Percentiles rank a stretch among this genome's conserved stretches.
phyloP scores from a whole-genome alignment of 2,329 filamentous ascomycete species.

The Fusarium cicatricum region DNA sequence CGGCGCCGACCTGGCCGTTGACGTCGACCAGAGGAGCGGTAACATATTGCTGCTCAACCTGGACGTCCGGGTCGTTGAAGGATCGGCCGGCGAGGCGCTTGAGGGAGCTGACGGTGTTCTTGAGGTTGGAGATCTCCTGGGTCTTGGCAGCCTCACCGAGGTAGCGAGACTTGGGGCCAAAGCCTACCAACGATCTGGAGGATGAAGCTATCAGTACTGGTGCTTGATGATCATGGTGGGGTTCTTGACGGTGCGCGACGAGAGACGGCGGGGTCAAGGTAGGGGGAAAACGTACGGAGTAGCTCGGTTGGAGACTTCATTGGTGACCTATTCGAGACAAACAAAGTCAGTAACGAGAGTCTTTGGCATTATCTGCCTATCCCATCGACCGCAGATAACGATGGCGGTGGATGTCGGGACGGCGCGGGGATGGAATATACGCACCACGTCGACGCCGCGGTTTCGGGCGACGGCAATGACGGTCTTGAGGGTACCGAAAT shows the following conservation, averaged over 20 bases:
- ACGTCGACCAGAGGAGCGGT: slow-evolving; percentile 87
- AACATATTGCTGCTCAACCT: slow-evolving; percentile 91
- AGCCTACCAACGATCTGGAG: slow-evolving; percentile 86
- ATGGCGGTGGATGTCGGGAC: slow-evolving; percentile 16
- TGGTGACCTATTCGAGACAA: slow-evolving; percentile 76
- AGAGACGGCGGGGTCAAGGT: slow-evolving; percentile 14
- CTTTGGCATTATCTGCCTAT: background rate
- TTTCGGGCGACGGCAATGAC: slow-evolving; percentile 98
- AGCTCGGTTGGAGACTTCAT: slow-evolving; percentile 98
- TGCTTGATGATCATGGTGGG: slow-evolving; percentile 29
- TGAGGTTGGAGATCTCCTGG: slow-evolving; percentile 98
- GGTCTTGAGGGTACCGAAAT: slow-evolving; percentile 96
- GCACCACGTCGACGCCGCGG: slow-evolving; percentile 97
- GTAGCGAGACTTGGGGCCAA: slow-evolving; percentile 92
- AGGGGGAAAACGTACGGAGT: slow-evolving; percentile 79
- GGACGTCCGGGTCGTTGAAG: slow-evolving; percentile 88
- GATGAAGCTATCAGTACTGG: slow-evolving; percentile 35
- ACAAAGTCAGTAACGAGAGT: slow-evolving; percentile 18
- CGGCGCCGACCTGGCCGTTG: slow-evolving; percentile 92
- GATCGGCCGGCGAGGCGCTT: slow-evolving; percentile 91
- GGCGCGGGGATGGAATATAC: slow-evolving; percentile 54
- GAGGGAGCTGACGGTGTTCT: slow-evolving; percentile 94
- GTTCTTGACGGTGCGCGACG: slow-evolving; percentile 13
- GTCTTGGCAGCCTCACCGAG: slow-evolving; percentile 97
- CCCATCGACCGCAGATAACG: slow-evolving; percentile 13